Percentiles rank a stretch among this genome's conserved stretches.
These are phyloP conservation scores for Phaeosphaeriaceae sp. DNA, from an alignment of 2,329 filamentous ascomycete genomes.

Conservation along the genomic window DNA sequence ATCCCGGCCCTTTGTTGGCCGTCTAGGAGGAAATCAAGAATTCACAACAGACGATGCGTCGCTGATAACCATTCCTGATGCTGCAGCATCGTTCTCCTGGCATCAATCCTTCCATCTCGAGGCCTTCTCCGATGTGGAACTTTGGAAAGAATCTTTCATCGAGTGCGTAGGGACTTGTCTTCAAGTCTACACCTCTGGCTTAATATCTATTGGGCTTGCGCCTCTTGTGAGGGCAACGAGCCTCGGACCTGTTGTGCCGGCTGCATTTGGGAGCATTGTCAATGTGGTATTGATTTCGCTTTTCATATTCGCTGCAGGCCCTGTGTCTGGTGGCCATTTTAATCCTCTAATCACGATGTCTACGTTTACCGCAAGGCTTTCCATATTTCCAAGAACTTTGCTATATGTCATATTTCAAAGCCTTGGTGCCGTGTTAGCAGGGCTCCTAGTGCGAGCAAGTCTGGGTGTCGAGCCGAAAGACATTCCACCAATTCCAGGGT, in stretches of 20 bases:
- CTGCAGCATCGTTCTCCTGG: constrained; percentile 29
- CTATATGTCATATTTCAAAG: constrained; percentile 57
- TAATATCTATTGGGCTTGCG: constrained; percentile 22
- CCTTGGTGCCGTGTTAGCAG: constrained; percentile 54
- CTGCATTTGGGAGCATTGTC: constrained; percentile 45
- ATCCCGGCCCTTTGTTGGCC: constrained; percentile 37
- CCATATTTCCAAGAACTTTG: constrained; percentile 56
- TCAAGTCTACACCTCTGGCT: constrained; percentile 27
- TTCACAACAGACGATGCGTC: constrained; percentile 33
- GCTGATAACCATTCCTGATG: constrained; percentile 34
- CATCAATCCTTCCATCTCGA: constrained; percentile 15
- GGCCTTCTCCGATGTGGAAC: constrained; percentile 22
- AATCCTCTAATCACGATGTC: constrained; percentile 62
- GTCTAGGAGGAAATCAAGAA: constrained; percentile 44
- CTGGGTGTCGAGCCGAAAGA: constrained; percentile 19
- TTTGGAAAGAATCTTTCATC: constrained; percentile 31
- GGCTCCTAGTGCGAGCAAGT: constrained; percentile 49
- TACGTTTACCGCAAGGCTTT: constrained; percentile 59
- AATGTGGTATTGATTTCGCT: constrained; percentile 53
- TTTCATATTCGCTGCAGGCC: constrained; percentile 58
- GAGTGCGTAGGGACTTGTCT: constrained; percentile 32
- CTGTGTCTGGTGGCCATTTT: constrained; percentile 59
- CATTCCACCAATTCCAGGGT: constrained; percentile 25
- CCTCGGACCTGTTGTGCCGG: constrained; percentile 35
- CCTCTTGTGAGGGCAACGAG: constrained; percentile 22